Evolutionary conservation across 805 yeast species (phyloP).

Genomic region (Cyberlindnera xylosilytica): DNA sequence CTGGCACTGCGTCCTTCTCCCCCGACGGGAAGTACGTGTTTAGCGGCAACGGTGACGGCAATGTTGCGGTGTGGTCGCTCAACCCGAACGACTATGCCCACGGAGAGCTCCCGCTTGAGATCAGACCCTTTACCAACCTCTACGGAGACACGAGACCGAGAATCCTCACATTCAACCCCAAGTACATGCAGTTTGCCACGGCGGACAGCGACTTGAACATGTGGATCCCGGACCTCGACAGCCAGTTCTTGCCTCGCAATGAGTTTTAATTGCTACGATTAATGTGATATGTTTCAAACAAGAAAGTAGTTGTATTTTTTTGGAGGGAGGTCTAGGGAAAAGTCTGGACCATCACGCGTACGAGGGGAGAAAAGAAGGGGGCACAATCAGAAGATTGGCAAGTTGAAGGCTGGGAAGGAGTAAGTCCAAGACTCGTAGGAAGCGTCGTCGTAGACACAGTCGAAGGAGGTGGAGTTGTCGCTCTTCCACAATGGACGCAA

Average conservation of each 20-base stretch:
- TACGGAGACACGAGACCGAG: conserved; percentile 36
- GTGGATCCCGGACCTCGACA: conserved; percentile 73
- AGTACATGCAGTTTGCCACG: conserved; percentile 28
- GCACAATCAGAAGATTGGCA: conserved; percentile 3
- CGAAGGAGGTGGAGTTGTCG: not conserved
- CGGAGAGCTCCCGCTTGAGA: conserved; percentile 26
- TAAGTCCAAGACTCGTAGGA: conserved; percentile 5
- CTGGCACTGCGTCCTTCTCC: conserved; percentile 57
- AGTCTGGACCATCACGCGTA: too few relatives aligned
- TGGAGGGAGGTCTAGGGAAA: too few relatives aligned
- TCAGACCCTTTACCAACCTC: conserved; percentile 16
- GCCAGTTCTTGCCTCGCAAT: too few relatives aligned
- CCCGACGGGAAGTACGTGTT: conserved; percentile 65
- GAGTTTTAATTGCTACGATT: conserved; percentile 30
- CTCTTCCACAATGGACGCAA: conserved; percentile 2
- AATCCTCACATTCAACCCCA: conserved; percentile 39
- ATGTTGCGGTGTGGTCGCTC: conserved; percentile 46
- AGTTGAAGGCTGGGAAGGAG: not conserved
- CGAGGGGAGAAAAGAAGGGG: too few relatives aligned
- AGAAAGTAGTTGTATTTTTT: too few relatives aligned
- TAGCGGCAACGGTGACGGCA: conserved; percentile 57
- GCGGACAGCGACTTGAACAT: conserved; percentile 22
- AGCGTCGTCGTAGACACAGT: conserved; percentile 1
- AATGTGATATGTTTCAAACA: too few relatives aligned
- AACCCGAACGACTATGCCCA: conserved; percentile 32